Percentiles rank a stretch among this genome's conserved stretches.
phyloP scores from a whole-genome alignment of 495 filamentous ascomycete genomes.

The Collariella sp. region DNA sequence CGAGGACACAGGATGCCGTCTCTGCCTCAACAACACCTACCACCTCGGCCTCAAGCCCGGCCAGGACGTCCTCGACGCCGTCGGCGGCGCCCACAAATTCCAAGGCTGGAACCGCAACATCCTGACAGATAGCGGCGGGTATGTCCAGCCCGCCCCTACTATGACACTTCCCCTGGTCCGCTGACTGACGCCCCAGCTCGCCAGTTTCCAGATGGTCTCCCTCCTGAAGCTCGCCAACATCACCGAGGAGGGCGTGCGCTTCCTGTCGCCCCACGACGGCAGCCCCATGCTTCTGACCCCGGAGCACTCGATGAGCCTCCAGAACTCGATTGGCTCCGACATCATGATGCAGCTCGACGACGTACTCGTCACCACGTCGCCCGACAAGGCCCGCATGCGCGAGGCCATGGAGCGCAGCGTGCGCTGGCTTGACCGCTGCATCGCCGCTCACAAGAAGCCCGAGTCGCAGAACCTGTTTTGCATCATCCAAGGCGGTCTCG shows the following conservation, averaged over 20 bases:
- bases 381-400: conserved; percentile 73
- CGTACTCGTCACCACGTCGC: conserved; percentile 90
- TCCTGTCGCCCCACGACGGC: conserved; percentile 89
- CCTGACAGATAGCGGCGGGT: conserved; percentile 96
- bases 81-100: conserved; percentile 87
- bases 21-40: conserved; percentile 97
- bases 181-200: conserved; percentile 5
- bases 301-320: conserved; percentile 91
- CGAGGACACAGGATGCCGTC: conserved; percentile 74
- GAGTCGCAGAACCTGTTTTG: conserved; percentile 90
- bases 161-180: not conserved
- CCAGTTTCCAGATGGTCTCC: conserved; percentile 96
- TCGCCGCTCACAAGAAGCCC: conserved; percentile 80
- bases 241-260: conserved; percentile 92
- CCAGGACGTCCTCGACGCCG: conserved; percentile 71
- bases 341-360: conserved; percentile 99
- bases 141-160: conserved; percentile 35
- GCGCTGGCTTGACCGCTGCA: conserved; percentile 98
- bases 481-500: conserved; percentile 93
- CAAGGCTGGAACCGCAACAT: conserved; percentile 95
- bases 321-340: conserved; percentile 95
- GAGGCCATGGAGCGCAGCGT: conserved; percentile 94
- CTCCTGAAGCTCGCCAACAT: conserved; percentile 87
- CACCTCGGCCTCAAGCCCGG: conserved; percentile 93
- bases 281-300: conserved; percentile 96